phyloP scores from a whole-genome alignment of 768 basidiomycete species.

The Pholiota molesta region DNA sequence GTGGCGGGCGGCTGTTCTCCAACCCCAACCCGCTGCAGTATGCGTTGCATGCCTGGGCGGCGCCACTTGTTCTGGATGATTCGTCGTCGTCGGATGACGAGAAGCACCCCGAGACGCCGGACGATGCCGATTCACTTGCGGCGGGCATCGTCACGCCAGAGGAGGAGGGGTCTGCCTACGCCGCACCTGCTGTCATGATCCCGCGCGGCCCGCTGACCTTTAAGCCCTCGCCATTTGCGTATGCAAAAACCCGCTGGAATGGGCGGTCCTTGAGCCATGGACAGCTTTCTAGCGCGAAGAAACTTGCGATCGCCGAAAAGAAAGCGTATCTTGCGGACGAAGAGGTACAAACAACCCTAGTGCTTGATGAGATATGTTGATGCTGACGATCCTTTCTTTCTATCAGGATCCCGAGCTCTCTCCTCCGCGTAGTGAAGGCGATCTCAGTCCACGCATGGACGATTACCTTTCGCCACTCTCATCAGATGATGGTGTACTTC shows the following conservation, averaged over 20 bases:
- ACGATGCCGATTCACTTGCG: slow-evolving; percentile 50
- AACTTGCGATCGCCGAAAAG: background rate
- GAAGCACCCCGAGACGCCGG: slow-evolving; percentile 59
- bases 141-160: slow-evolving; percentile 30
- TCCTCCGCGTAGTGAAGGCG: slow-evolving; percentile 11
- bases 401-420: slow-evolving; percentile 8
- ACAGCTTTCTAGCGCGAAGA: background rate
- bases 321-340: slow-evolving; percentile 17
- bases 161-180: slow-evolving; percentile 22
- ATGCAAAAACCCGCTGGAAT: slow-evolving; percentile 64
- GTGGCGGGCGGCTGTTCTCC: slow-evolving; percentile 51
- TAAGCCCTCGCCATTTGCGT: slow-evolving; percentile 66
- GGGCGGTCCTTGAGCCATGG: slow-evolving; percentile 8
- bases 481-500: slow-evolving; percentile 24
- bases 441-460: slow-evolving; percentile 21
- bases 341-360: slow-evolving; percentile 22
- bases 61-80: slow-evolving; percentile 44
- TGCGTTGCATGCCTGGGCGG: slow-evolving; percentile 60
- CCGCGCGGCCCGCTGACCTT: slow-evolving; percentile 46
- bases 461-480: slow-evolving; percentile 22
- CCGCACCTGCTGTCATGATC: slow-evolving; percentile 24
- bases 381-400: background rate
- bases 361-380: background rate
- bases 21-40: slow-evolving; percentile 66
- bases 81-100: slow-evolving; percentile 52